A percentile compares a stretch with the other conserved stretches of the same genome.
Conservation (phyloP, 192 early-diverging fungal species). For the Umbelopsis ramanniana region DNA sequence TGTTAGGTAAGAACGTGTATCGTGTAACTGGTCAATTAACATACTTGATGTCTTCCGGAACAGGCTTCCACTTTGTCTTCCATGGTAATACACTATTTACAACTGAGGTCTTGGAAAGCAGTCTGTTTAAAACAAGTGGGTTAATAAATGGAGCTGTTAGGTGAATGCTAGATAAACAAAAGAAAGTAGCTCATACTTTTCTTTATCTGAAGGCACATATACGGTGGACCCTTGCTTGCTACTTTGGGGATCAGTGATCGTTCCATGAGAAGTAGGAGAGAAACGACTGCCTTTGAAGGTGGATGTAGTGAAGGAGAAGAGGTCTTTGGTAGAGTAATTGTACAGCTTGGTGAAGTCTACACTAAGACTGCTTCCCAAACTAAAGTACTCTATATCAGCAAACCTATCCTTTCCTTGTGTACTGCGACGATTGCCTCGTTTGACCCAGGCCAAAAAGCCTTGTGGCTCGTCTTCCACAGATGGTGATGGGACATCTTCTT, state of each 20-base stretch:
- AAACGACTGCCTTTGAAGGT: constrained; percentile 1
- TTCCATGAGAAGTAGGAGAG: neutral
- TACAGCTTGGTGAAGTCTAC: constrained; percentile 33
- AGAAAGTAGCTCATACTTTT: constrained; percentile 12
- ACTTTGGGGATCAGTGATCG: neutral
- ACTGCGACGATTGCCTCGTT: neutral
- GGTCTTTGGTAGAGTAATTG: constrained; percentile 32
- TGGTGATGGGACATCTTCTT: constrained; percentile 1
- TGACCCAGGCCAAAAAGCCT: constrained; percentile 5
- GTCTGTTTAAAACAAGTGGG: neutral
- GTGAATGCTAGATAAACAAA: neutral
- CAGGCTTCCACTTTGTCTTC: constrained; percentile 47
- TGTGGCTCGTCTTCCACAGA: neutral
- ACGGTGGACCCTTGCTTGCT: neutral
- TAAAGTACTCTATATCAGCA: neutral
- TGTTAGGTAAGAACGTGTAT: neutral
- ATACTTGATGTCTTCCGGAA: constrained; percentile 46
- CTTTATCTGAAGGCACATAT: neutral
- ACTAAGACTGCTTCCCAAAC: neutral
- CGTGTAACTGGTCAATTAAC: neutral
- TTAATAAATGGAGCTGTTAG: neutral
- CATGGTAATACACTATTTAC: constrained; percentile 42
- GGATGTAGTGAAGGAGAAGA: constrained; percentile 4
- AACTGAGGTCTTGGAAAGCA: constrained; percentile 7
- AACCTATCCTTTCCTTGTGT: neutral